Base-by-base conservation (phyloP, 2,329 filamentous ascomycete genomes). In the Aphanoascus verrucosus region DNA sequence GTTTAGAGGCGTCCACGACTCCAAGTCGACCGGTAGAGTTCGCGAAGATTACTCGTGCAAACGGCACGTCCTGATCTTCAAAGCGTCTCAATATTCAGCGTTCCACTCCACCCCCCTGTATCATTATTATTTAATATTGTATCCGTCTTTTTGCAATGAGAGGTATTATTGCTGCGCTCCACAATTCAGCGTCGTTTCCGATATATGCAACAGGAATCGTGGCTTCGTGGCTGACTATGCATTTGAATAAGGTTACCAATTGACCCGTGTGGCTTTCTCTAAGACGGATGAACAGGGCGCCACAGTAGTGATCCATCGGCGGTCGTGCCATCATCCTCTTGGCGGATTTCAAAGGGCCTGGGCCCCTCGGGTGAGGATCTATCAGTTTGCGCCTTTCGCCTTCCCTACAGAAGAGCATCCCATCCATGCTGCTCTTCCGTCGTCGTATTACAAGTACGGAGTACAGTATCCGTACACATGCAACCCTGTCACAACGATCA, bases 271-370 rank as follows among this genome's bases (percentile, higher is more conserved):
- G 49, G 44, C 43, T 41, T 51, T 28, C 31, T 8, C 3, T 9
- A 19, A 20, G 15, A 35, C n/a, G 35, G 28, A 32, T 19, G 38
- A 42, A 17, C 49, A 51, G 31, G 19, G 31, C 48, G 48, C 48
- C 48, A 50, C 48, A 43, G n/a, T n/a, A 4, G n/a, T 31, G 46
- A 12, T 17, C 28, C 23, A 28, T 31, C 12, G n/a, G 14, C 28
- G 28, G 45, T 49, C 14, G 12, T 31, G 49, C 15, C 31, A 34
- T 46, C 17, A n/a, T 3, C 2, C 50, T 52, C 50, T 52, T 52
- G 50, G 50, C 50, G 40, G 12, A 19, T 40, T n/a, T 19, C n/a
- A 17, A 40, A 34, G 46, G 42, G 50, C 42, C 50, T 52, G 50
- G 48, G 2, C 47, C 19, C 20, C 37, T 17, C 47, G 9, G 20